Conservation (phyloP, 1,284 basidiomycete genomes). For the Entoloma clypeatum region DNA sequence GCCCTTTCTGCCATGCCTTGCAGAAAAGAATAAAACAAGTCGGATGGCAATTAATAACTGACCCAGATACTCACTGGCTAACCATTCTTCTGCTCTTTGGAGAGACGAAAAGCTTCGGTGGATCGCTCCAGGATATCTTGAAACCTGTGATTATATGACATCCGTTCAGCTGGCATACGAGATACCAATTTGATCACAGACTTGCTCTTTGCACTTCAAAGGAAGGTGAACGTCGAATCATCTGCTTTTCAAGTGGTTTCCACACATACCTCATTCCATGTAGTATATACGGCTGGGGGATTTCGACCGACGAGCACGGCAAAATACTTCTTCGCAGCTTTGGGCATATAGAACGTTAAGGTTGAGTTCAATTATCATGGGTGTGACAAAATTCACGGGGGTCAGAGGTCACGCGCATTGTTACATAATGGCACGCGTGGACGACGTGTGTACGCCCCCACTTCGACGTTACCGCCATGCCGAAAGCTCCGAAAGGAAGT, state of each 20-base stretch:
- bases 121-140: conserved; percentile 42
- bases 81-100: conserved; percentile 44
- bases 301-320: conserved; percentile 52
- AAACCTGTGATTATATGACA: conserved; percentile 34
- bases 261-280: conserved; percentile 50
- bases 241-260: neutral
- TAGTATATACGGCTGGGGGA: conserved; percentile 49
- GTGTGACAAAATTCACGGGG: too few relatives aligned
- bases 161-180: neutral
- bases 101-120: conserved; percentile 46
- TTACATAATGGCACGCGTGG: too few relatives aligned
- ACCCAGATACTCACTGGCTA: conserved; percentile 27
- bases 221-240: neutral
- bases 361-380: too few relatives aligned
- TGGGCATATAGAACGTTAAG: conserved; percentile 14
- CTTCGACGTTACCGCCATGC: too few relatives aligned
- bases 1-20: neutral
- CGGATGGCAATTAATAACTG: too few relatives aligned
- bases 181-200: conserved; percentile 14
- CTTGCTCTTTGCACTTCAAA: conserved; percentile 39
- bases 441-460: too few relatives aligned
- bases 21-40: neutral
- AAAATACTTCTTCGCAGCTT: conserved; percentile 47
- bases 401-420: too few relatives aligned
- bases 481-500: too few relatives aligned